Base-by-base conservation (phyloP, 192 early-diverging fungal genomes). In the Gorgonomyces haynaldii region DNA sequence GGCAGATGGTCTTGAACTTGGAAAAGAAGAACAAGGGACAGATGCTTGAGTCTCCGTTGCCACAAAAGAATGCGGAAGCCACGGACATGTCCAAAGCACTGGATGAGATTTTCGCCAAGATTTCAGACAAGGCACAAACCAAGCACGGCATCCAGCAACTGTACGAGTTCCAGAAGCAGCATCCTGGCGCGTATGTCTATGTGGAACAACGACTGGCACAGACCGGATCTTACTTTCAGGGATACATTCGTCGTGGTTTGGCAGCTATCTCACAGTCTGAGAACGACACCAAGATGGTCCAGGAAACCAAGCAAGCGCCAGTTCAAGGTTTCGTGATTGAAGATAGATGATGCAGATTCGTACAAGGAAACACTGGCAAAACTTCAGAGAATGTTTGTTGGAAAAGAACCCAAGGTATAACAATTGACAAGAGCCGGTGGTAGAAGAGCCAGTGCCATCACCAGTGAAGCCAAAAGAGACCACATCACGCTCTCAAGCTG, bases 101-200 rank as follows among this genome's bases (percentile, higher is more conserved):
- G 22, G 78, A 70, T 6, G 64, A 70, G 24, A 82, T 89, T 39
- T 89, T 86, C 53, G 69, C 59, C 3, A 78, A 82, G 54, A 83
- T 89, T 49, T 71, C 76, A 19, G 69, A 69, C 17, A 61, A 78
- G 34, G 78, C 82, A 21, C 57, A 78, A 30, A 82, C 81, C 0
- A 84, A 83, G 51, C 66, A 78, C 58, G 85, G 81, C 27, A 83
- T 89, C 41, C 26, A 63, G 22, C 84, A 86, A 28, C 59, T 89
- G 31, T 84, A 88, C 58, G 67, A 74, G 43, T 82, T 88, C 58
- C 79, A 80, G 49, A 81, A 85, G 53, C 56, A 64, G 46, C 72
- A 86, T 55, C 85, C 84, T 23, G 63, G 76, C 25, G 66, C 69
- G 30, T 73, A 84, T 42, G 41, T 47, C 8, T 67, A 73, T 44